A percentile compares a stretch with the other conserved stretches of the same genome.
Evolutionary conservation across 2,329 filamentous ascomycete species (phyloP).

Genomic region (Fusarium zealandicum): DNA sequence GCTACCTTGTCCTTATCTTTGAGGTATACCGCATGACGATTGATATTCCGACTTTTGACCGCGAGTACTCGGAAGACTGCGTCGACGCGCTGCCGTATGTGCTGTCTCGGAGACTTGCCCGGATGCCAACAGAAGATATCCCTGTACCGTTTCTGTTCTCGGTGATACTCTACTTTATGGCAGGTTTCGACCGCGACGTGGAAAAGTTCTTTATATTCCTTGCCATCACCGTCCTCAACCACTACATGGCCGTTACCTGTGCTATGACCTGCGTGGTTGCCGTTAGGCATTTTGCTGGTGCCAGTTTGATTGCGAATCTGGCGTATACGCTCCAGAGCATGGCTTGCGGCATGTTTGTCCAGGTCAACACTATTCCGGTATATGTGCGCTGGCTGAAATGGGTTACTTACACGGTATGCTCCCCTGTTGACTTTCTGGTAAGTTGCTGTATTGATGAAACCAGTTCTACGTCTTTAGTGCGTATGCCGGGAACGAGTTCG

Average conservation of each 20-base stretch:
- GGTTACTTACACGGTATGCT: constrained; percentile 63
- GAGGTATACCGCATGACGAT: constrained; percentile 78
- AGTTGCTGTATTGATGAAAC: constrained; percentile 20
- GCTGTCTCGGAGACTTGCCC: constrained; percentile 71
- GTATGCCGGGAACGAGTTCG: constrained; percentile 75
- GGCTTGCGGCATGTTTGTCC: constrained; percentile 79
- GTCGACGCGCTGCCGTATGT: constrained; percentile 74
- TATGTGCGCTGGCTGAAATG: constrained; percentile 83
- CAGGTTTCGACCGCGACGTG: constrained; percentile 70
- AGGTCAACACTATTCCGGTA: constrained; percentile 74
- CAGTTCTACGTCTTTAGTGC: constrained; percentile 76
- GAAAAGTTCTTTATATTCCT: constrained; percentile 77
- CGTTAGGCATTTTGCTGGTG: constrained; percentile 71
- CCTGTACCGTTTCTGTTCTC: constrained; percentile 76
- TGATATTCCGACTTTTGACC: constrained; percentile 78
- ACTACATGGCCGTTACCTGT: constrained; percentile 77
- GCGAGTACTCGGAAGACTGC: constrained; percentile 76
- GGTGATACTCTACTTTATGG: constrained; percentile 80
- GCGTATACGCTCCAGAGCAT: constrained; percentile 77
- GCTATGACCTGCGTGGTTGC: constrained; percentile 72
- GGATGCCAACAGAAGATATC: constrained; percentile 74
- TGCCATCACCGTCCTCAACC: constrained; percentile 69
- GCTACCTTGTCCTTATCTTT: constrained; percentile 78
- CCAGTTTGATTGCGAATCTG: constrained; percentile 75
- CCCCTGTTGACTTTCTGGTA: background rate